Evolutionary conservation across 73 alveolate species (phyloP), one percentile per base, ranked within the genome.

Genomic region (Halteria grandinella): DNA sequence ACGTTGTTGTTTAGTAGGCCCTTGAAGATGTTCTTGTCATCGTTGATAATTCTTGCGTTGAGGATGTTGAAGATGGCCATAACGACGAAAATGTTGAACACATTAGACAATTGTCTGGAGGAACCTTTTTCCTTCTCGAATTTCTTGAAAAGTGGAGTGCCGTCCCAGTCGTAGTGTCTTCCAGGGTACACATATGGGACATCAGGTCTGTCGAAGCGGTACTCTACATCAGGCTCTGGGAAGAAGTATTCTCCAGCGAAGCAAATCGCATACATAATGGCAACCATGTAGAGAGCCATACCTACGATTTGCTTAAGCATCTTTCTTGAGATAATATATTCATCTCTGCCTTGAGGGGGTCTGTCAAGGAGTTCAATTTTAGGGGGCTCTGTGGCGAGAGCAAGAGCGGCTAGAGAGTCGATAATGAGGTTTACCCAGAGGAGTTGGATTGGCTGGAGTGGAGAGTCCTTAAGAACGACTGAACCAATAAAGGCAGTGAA

Each of bases 281-380:
- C 57, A 21, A 92, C 59, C 69, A 95, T 88, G 62, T 62, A 95
- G 10, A 94, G 33, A 10, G 97, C 85, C 69, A 93, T 89, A 0
- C 85, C 81, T 15, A 90, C 40, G 8, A 95, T 89, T 77, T 90
- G 94, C 75, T 94, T 94, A 62, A 90, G 69, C 98, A 92, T 94
- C 75, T 75, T 92, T 23, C 94, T 85, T 55, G 96, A 85, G 50
- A 94, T 90, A 48, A 94, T 94, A 36, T 69, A 80, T 44, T 90
- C 92, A 18, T 82, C 92, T 55, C 92, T 59, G 27, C 66, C 40
- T 45, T 89, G 73, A 21, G 96, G 93, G 44, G 85, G 85, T 74
- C 93, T 84, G 43, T 83, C 59, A 28, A 89, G 72, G 37, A 85
- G 84, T 12, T 66, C 79, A 37, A 64, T 78, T 59, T 73, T 75